These are phyloP conservation scores for Orbilia quercus DNA, from an alignment of 2,329 filamentous ascomycete genomes.

Conservation along the genomic window DNA sequence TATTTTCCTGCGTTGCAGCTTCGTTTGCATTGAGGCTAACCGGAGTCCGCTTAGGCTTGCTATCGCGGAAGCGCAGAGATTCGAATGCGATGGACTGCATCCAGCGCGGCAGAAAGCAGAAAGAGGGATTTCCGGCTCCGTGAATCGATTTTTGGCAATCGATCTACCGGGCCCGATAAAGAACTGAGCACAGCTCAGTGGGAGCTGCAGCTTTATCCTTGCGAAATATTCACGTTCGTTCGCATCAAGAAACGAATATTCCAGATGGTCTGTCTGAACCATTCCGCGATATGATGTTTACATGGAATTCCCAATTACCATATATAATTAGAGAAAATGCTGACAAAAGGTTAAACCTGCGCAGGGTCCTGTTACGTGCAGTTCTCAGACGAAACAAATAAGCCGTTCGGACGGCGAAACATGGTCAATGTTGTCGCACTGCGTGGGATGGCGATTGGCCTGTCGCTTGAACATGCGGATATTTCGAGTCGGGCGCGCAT, in stretches of 20 bases:
- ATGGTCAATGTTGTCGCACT: neutral
- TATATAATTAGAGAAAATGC: too few relatives aligned
- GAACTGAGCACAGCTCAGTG: too few relatives aligned
- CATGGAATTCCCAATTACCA: too few relatives aligned
- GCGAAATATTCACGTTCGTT: neutral
- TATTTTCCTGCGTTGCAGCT: constrained; percentile 4
- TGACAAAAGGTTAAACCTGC: neutral
- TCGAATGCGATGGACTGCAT: neutral
- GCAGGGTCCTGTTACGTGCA: neutral
- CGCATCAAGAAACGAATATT: neutral
- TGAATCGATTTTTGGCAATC: neutral
- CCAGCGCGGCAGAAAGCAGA: neutral
- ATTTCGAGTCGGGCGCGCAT: neutral
- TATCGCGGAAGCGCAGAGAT: neutral
- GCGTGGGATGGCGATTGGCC: neutral
- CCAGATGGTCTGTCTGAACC: too few relatives aligned
- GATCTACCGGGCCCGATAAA: neutral
- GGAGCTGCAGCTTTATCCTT: too few relatives aligned
- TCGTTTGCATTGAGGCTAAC: neutral
- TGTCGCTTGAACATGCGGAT: neutral
- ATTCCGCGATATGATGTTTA: too few relatives aligned
- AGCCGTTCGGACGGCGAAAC: neutral
- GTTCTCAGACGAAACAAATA: constrained; percentile 2
- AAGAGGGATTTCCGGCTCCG: neutral
- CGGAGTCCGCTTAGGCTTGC: constrained; percentile 3